These are phyloP conservation scores for Podospora pseudopauciseta DNA, from an alignment of 495 filamentous ascomycete species.

Conservation along the genomic window DNA sequence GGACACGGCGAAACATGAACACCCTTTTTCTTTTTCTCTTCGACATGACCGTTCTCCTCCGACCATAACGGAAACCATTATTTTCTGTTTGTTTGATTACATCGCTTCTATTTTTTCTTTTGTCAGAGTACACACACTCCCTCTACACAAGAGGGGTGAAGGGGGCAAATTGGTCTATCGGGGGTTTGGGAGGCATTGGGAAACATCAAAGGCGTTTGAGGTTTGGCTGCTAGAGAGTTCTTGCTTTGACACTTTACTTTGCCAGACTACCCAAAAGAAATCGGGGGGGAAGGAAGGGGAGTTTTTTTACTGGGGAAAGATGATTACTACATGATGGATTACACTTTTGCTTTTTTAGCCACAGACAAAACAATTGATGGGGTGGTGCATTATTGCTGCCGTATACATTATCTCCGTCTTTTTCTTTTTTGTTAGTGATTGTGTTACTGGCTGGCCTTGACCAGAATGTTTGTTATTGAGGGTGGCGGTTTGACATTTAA, in stretches of 20 bases:
- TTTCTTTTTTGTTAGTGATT: too few relatives aligned
- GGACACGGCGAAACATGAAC: neutral
- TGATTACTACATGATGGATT: neutral
- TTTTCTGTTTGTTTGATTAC: neutral
- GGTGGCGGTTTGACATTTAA: too few relatives aligned
- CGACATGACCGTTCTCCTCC: neutral
- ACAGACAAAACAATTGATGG: neutral
- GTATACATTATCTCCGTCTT: neutral
- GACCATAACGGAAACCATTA: neutral
- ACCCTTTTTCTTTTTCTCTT: neutral
- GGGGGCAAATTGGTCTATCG: neutral
- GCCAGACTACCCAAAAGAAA: neutral
- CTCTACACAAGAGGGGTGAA: neutral
- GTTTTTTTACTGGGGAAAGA: neutral
- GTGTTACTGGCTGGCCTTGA: too few relatives aligned
- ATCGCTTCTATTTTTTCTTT: neutral
- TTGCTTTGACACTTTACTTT: neutral
- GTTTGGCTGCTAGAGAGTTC: neutral
- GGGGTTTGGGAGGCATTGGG: too few relatives aligned
- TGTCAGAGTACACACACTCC: conserved; percentile 1
- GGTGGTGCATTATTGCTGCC: neutral
- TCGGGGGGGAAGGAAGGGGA: conserved; percentile 1
- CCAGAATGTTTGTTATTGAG: too few relatives aligned
- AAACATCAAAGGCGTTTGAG: neutral
- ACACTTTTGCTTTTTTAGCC: neutral